Conservation (phyloP, 2,329 filamentous ascomycete species). For the Fusarium xylarioides region DNA sequence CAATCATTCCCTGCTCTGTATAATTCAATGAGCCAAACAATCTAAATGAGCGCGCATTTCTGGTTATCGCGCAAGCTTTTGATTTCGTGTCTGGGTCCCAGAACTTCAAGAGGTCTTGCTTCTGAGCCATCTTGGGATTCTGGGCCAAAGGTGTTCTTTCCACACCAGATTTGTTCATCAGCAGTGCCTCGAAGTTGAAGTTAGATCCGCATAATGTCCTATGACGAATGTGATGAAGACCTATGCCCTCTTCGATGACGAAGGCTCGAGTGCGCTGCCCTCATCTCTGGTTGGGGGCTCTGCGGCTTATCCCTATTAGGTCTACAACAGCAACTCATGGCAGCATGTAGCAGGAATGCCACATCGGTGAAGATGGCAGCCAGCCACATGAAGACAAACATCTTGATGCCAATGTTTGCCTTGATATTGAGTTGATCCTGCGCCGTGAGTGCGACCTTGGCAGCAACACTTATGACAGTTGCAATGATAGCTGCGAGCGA, state of each 20-base stretch:
- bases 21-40: slow-evolving; percentile 8
- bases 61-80: background rate
- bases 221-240: slow-evolving; percentile 26
- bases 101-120: background rate
- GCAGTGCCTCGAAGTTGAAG: background rate
- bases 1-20: slow-evolving; percentile 6
- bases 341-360: slow-evolving; percentile 77
- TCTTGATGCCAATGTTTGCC: slow-evolving; percentile 73
- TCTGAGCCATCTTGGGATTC: background rate
- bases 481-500: slow-evolving; percentile 77
- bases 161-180: background rate
- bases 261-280: slow-evolving; percentile 41
- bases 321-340: slow-evolving; percentile 79
- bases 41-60: background rate
- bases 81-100: background rate
- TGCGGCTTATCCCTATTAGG: slow-evolving; percentile 38
- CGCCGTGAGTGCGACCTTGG: slow-evolving; percentile 77
- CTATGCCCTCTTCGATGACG: slow-evolving; percentile 40
- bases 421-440: slow-evolving; percentile 80
- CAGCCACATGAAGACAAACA: slow-evolving; percentile 93
- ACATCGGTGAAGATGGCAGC: slow-evolving; percentile 72
- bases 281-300: slow-evolving; percentile 33
- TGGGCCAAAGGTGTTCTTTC: background rate
- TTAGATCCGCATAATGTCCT: background rate
- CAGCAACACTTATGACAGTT: slow-evolving; percentile 85